Evolutionary conservation across 495 filamentous ascomycete species (phyloP), one percentile per base, ranked within the genome.

Genomic region (Amphirosellinia nigrospora): DNA sequence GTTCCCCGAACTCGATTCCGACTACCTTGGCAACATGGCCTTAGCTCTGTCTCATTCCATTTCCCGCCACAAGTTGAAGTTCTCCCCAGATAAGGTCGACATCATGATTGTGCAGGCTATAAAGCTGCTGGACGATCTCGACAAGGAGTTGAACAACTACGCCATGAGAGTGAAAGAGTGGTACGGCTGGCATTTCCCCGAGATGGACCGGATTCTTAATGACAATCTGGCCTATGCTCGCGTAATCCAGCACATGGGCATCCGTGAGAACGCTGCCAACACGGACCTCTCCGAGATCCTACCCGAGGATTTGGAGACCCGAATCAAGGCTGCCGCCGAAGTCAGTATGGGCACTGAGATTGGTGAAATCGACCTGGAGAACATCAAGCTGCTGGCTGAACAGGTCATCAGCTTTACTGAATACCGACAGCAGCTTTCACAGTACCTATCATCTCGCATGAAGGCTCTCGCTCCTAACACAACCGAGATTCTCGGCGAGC

Each of bases 111-210:
- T 99, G 46, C 96, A 98, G 82, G 93, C 96, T 66, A 97, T 99
- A 74, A 90, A 90, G 32, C 89, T 97, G 56, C 86, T 99, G 28
- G 96, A 99, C 79, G 96, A 98, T 73, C 83, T 98, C 48, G 96
- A 99, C 85, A 99, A 99, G 86, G 96, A 99, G 80, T 84, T 99
- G 60, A 99, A 99, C 83, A 95, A 90, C 72, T 98, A 97, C 76
- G 96, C 96, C 73, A 99, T 99, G 96, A 86, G 96, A 77, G 94
- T 98, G 62, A 98, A 97, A 89, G 96, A 99, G 82, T 99, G 96
- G 96, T 99, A 99, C 75, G 96, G 96, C 68, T 99, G 96, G 96
- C 96, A 98, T 83, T 99, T 98, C 85, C 96, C 96, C 28, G 96
- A 99, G 83, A 87, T 99, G 87, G 94, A 91, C 70, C 92, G 92